Evolutionary conservation across 192 early-diverging fungal genomes (phyloP).

Genomic region (Podila clonocystis): DNA sequence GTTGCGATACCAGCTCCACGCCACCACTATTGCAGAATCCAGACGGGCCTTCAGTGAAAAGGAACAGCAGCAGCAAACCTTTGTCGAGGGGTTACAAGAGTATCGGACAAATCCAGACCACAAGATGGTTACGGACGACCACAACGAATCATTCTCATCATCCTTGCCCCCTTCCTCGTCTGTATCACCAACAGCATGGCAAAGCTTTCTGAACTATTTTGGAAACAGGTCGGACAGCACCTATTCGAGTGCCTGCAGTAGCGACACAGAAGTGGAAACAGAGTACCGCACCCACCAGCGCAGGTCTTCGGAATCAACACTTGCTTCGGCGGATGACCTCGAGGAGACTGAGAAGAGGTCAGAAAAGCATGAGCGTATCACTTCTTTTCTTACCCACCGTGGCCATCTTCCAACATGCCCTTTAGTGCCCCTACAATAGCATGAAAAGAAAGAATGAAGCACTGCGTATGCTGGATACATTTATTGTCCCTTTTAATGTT

Average conservation of each 20-base stretch:
- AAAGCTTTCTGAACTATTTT: background rate
- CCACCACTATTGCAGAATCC: constrained; percentile 8
- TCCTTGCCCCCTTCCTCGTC: background rate
- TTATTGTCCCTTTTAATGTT: too few relatives aligned
- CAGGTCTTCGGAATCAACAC: constrained; percentile 26
- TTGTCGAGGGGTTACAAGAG: background rate
- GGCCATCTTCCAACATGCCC: constrained; percentile 41
- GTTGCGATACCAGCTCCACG: constrained; percentile 78
- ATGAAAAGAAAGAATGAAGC: too few relatives aligned
- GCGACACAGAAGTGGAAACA: background rate
- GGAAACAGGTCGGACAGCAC: background rate
- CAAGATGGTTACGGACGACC: background rate
- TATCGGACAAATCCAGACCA: background rate
- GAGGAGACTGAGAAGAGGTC: background rate
- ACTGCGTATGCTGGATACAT: too few relatives aligned
- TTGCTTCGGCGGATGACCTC: background rate
- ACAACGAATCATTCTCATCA: background rate
- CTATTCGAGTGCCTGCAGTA: background rate
- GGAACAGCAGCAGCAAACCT: background rate
- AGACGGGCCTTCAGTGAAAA: constrained; percentile 18
- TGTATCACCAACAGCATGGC: background rate
- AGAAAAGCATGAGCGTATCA: constrained; percentile 25
- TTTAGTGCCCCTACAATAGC: constrained; percentile 33
- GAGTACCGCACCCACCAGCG: background rate
- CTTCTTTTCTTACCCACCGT: constrained; percentile 18